phyloP scores from a whole-genome alignment of 2,329 filamentous ascomycete genomes.

The Ophiostoma pallidulum region DNA sequence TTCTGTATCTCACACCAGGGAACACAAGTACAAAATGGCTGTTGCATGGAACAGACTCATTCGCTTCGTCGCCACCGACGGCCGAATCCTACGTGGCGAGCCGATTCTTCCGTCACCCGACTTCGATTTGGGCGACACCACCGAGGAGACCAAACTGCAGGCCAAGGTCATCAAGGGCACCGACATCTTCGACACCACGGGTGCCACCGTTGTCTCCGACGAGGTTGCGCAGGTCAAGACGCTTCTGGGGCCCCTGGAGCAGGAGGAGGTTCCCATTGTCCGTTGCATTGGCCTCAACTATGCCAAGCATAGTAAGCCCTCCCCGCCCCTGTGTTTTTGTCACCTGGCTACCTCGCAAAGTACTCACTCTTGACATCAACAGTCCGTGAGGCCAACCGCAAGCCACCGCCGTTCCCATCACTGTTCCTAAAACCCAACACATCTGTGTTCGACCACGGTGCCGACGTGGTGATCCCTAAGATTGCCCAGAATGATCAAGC shows the following conservation, averaged over 20 bases:
- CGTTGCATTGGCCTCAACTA: constrained; percentile 53
- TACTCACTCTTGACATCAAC: too few species aligned
- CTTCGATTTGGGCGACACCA: neutral
- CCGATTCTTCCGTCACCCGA: neutral
- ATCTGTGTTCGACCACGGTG: constrained; percentile 28
- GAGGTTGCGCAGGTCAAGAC: constrained; percentile 44
- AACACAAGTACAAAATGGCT: constrained; percentile 20
- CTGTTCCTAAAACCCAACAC: constrained; percentile 42
- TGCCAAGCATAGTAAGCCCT: constrained; percentile 36
- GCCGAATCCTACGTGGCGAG: constrained; percentile 19
- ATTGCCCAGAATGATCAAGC: constrained; percentile 29
- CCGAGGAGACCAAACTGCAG: neutral
- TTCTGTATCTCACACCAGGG: too few species aligned
- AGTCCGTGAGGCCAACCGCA: constrained; percentile 44
- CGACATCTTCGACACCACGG: constrained; percentile 38
- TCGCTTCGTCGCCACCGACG: constrained; percentile 43
- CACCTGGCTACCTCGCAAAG: neutral
- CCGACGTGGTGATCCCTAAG: constrained; percentile 35
- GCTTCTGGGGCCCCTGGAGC: constrained; percentile 42
- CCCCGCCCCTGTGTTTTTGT: neutral
- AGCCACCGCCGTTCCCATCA: constrained; percentile 37
- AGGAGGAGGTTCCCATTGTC: constrained; percentile 44
- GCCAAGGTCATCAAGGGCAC: neutral
- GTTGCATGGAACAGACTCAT: constrained; percentile 42
- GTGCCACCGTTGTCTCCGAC: constrained; percentile 40